Conservation (phyloP, 768 basidiomycete genomes). For the Phlebiopsis gigantea region DNA sequence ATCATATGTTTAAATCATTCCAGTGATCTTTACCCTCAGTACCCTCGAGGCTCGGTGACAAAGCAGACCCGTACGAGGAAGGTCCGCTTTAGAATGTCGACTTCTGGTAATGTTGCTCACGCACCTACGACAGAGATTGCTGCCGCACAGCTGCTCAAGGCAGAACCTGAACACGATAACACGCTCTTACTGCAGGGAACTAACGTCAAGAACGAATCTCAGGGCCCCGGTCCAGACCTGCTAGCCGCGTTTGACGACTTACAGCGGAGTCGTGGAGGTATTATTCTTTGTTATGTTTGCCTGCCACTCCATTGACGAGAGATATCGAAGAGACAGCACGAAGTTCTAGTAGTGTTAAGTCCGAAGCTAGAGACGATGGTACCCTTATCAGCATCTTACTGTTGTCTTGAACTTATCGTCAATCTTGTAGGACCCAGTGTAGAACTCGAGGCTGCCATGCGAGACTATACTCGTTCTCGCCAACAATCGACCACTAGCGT, state of each 20-base stretch:
- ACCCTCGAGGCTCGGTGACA: not conserved
- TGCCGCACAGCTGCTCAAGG: not conserved
- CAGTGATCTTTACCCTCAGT: not conserved
- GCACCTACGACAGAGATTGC: not conserved
- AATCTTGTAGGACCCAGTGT: not conserved
- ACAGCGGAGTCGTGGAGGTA: not conserved
- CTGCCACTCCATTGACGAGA: not conserved
- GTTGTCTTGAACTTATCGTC: not conserved
- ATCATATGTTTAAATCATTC: not conserved
- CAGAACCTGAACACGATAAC: not conserved
- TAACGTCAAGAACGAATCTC: not conserved
- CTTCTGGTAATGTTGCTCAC: not conserved
- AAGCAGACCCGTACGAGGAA: slow-evolving; percentile 22
- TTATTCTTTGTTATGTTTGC: not conserved
- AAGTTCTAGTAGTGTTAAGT: not conserved
- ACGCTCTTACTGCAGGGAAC: too few species aligned
- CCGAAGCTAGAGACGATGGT: not conserved
- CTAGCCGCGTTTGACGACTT: not conserved
- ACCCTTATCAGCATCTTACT: not conserved
- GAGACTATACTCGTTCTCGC: not conserved
- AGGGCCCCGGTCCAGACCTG: not conserved
- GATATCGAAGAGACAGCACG: not conserved
- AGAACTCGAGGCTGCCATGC: not conserved
- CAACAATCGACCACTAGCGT: not conserved
- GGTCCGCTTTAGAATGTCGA: slow-evolving; percentile 6